Evolutionary conservation across 805 yeast species (phyloP).

Genomic region (Starmerella riodocensis): DNA sequence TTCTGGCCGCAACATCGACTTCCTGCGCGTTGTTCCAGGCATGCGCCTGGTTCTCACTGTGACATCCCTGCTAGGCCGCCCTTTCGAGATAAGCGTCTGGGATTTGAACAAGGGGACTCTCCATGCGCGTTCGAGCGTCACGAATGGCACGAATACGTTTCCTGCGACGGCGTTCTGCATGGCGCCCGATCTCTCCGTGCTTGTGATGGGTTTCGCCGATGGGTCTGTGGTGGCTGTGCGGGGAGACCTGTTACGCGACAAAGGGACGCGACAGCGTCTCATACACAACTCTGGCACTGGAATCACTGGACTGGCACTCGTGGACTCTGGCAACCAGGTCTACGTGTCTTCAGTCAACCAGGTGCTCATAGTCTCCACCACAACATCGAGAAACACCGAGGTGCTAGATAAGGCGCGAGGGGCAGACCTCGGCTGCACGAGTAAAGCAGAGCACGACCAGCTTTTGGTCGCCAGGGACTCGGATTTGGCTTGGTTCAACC

Average conservation of each 20-base stretch:
- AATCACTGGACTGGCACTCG: slow-evolving; percentile 60
- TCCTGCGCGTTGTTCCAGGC: slow-evolving; percentile 36
- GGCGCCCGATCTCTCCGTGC: slow-evolving; percentile 43
- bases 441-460: slow-evolving; percentile 29
- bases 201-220: slow-evolving; percentile 69
- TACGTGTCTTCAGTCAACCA: slow-evolving; percentile 66
- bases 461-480: slow-evolving; percentile 54
- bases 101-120: slow-evolving; percentile 32
- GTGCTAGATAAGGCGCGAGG: slow-evolving; percentile 37
- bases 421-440: slow-evolving; percentile 33
- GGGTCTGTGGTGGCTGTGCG: slow-evolving; percentile 71
- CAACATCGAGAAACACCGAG: slow-evolving; percentile 36
- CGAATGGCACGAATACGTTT: slow-evolving; percentile 61
- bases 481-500: slow-evolving; percentile 48
- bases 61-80: slow-evolving; percentile 57
- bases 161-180: slow-evolving; percentile 59
- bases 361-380: slow-evolving; percentile 57
- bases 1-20: slow-evolving; percentile 48
- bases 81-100: slow-evolving; percentile 61
- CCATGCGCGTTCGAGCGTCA: slow-evolving; percentile 18
- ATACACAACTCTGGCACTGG: slow-evolving; percentile 63
- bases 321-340: slow-evolving; percentile 29
- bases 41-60: slow-evolving; percentile 51
- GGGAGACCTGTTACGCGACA: slow-evolving; percentile 77
- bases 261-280: slow-evolving; percentile 78